A percentile compares a stretch with the other conserved stretches of the same genome.
phyloP scores from a whole-genome alignment of 306 rosid genomes.

The Hippophae gyantsensis region DNA sequence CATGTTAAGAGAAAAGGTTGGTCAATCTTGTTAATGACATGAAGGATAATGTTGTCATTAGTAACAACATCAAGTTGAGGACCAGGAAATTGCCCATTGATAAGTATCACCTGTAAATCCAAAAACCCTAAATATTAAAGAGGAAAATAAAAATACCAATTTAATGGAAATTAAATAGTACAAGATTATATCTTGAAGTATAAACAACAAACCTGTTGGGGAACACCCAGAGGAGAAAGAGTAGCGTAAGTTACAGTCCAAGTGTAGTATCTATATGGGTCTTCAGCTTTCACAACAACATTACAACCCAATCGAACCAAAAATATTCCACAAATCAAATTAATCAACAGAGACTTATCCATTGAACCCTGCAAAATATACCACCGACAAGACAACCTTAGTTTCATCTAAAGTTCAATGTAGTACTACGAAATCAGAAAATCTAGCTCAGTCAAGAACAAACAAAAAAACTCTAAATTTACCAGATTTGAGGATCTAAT shows the following conservation, averaged over 20 bases:
- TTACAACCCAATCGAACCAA: conserved; percentile 30
- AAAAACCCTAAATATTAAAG: conserved; percentile 24
- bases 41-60: conserved; percentile 76
- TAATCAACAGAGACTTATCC: conserved; percentile 37
- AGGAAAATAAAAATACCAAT: neutral
- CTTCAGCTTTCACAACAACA: conserved; percentile 67
- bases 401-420: neutral
- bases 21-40: conserved; percentile 84
- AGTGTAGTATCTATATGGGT: conserved; percentile 61
- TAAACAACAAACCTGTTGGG: conserved; percentile 64
- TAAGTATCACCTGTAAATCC: conserved; percentile 63
- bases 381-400: neutral
- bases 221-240: conserved; percentile 62
- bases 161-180: neutral
- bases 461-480: conserved; percentile 10
- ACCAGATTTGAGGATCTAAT: neutral
- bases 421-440: neutral
- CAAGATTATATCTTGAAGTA: conserved; percentile 22
- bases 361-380: conserved; percentile 30
- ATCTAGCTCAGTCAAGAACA: neutral
- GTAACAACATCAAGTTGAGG: conserved; percentile 83
- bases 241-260: conserved; percentile 93
- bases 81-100: conserved; percentile 95
- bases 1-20: conserved; percentile 80
- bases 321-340: conserved; percentile 30